Conservation (phyloP, 805 yeast genomes). For the Hanseniaspora lachancei region DNA sequence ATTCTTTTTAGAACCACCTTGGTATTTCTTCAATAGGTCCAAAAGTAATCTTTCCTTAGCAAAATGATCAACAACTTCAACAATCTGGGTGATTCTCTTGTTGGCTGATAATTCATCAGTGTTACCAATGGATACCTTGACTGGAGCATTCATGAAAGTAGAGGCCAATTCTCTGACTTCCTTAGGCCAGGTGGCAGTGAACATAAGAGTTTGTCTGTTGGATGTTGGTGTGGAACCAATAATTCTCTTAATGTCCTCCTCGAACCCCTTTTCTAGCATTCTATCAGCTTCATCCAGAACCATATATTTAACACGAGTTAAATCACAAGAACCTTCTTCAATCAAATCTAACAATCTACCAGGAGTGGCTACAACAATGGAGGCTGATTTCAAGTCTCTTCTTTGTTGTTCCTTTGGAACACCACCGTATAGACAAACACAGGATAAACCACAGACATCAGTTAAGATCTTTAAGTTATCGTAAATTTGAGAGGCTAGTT, state of each 20-base stretch:
- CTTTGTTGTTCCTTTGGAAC: conserved; percentile 91
- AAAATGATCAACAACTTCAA: conserved; percentile 77
- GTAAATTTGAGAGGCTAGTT: conserved; percentile 83
- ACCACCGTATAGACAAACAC: conserved; percentile 92
- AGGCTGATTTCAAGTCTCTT: conserved; percentile 47
- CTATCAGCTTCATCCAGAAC: conserved; percentile 97
- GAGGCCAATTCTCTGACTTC: conserved; percentile 88
- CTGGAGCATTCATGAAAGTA: conserved; percentile 72
- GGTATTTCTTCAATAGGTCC: conserved; percentile 61
- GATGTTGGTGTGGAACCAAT: conserved; percentile 43
- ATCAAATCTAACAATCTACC: conserved; percentile 86
- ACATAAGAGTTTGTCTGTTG: conserved; percentile 84
- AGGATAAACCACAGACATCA: conserved; percentile 45
- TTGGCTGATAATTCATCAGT: conserved; percentile 90
- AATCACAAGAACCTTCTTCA: conserved; percentile 71
- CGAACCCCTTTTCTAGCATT: conserved; percentile 97
- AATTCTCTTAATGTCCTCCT: conserved; percentile 83
- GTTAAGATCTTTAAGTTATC: conserved; percentile 64
- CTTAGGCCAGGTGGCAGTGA: conserved; percentile 99
- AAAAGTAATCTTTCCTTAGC: conserved; percentile 68
- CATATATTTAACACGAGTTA: conserved; percentile 56
- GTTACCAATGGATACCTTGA: conserved; percentile 84
- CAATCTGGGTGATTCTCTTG: conserved; percentile 83
- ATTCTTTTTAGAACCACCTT: conserved; percentile 46
- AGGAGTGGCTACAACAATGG: conserved; percentile 93